Evolutionary conservation across 768 basidiomycete species (phyloP).

Genomic region (Termitomyces sp.): DNA sequence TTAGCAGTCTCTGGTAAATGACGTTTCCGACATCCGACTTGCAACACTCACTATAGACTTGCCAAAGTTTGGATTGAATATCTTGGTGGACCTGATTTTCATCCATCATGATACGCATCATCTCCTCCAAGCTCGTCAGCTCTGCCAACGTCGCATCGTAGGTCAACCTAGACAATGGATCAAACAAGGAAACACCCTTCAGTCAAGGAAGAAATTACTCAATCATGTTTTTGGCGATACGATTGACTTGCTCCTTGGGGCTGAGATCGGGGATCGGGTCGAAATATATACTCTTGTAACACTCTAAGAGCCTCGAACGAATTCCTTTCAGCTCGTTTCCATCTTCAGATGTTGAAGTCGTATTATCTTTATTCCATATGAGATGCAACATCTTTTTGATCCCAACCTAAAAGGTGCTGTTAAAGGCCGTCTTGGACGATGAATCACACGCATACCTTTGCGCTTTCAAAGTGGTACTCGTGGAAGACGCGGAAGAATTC

Average conservation of each 20-base stretch:
- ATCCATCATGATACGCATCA: conserved; percentile 95
- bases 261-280: conserved; percentile 70
- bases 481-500: conserved; percentile 84
- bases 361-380: conserved; percentile 95
- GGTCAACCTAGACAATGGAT: conserved; percentile 54
- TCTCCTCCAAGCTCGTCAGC: conserved; percentile 91
- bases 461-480: conserved; percentile 74
- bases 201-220: conserved; percentile 49
- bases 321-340: conserved; percentile 80
- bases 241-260: conserved; percentile 79
- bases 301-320: conserved; percentile 81
- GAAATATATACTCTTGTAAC: conserved; percentile 85
- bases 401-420: conserved; percentile 48
- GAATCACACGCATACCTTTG: conserved; percentile 44
- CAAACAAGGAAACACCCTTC: background rate
- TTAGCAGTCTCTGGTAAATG: background rate
- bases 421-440: background rate
- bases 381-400: conserved; percentile 96
- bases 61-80: conserved; percentile 90
- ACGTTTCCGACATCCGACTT: background rate
- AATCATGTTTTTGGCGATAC: conserved; percentile 96
- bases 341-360: conserved; percentile 56
- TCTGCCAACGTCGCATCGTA: conserved; percentile 92
- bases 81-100: conserved; percentile 79
- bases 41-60: conserved; percentile 76